Evolutionary conservation across 2,329 filamentous ascomycete genomes (phyloP).

Genomic region (Chalara sp.): DNA sequence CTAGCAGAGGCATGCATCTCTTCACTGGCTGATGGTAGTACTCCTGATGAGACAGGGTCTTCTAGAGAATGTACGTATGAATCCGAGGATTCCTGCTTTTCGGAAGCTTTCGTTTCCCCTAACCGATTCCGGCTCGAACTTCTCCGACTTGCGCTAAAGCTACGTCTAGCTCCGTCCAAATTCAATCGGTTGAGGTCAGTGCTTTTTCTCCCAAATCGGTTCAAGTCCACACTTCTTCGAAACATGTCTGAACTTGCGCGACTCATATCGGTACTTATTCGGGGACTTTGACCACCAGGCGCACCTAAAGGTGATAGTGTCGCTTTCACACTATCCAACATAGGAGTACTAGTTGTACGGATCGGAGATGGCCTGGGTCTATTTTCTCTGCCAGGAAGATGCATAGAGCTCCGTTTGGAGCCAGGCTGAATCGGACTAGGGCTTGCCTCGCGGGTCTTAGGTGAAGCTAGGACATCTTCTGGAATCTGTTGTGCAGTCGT

Average conservation of each 20-base stretch:
- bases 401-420: slow-evolving; percentile 20
- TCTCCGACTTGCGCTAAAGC: slow-evolving; percentile 54
- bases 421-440: slow-evolving; percentile 14
- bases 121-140: slow-evolving; percentile 43
- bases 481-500: slow-evolving; percentile 26
- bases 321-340: slow-evolving; percentile 53
- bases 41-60: slow-evolving; percentile 66
- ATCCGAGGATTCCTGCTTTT: slow-evolving; percentile 58
- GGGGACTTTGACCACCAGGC: slow-evolving; percentile 37
- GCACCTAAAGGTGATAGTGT: slow-evolving; percentile 47
- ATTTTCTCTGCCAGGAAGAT: slow-evolving; percentile 11
- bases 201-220: slow-evolving; percentile 35
- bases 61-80: slow-evolving; percentile 71
- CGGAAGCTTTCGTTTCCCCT: slow-evolving; percentile 42
- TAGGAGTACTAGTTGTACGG: slow-evolving; percentile 19
- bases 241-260: slow-evolving; percentile 49
- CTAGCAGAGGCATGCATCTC: slow-evolving; percentile 77
- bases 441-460: slow-evolving; percentile 9
- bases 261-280: slow-evolving; percentile 45
- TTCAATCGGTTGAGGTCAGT: slow-evolving; percentile 41
- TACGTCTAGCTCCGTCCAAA: slow-evolving; percentile 45
- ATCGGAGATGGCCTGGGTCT: slow-evolving; percentile 13
- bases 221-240: slow-evolving; percentile 43
- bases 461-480: slow-evolving; percentile 20
- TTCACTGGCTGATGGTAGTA: slow-evolving; percentile 62